These are phyloP conservation scores for Diaporthe helianthi DNA, from an alignment of 2,329 filamentous ascomycete genomes.

Conservation along the genomic window DNA sequence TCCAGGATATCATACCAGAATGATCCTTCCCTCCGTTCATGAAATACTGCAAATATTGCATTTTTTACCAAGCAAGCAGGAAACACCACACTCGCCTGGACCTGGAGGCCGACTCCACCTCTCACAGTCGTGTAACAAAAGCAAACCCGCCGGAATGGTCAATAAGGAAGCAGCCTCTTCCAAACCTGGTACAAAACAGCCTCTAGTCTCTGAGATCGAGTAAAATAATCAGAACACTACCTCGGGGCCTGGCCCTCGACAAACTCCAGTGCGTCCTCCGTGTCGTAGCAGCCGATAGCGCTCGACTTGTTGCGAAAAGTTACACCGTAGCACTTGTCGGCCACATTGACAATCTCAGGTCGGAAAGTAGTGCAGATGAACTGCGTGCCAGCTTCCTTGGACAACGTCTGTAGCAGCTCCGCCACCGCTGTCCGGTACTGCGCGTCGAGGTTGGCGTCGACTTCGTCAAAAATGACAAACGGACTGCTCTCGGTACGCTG, in stretches of 20 bases:
- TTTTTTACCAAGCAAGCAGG: slow-evolving; percentile 20
- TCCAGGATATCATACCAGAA: slow-evolving; percentile 17
- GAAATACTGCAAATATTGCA: not conserved
- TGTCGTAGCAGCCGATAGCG: slow-evolving; percentile 87
- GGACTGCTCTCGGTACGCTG: slow-evolving; percentile 96
- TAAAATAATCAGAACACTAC: slow-evolving; percentile 33
- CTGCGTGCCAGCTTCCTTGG: slow-evolving; percentile 70
- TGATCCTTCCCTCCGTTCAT: not conserved
- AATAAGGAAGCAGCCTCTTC: not conserved
- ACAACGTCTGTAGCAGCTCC: slow-evolving; percentile 82
- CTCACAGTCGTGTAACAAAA: slow-evolving; percentile 20
- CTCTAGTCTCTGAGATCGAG: not conserved
- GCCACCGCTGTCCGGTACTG: slow-evolving; percentile 98
- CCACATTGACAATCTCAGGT: slow-evolving; percentile 93
- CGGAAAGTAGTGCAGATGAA: slow-evolving; percentile 99
- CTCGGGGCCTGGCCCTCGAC: slow-evolving; percentile 78
- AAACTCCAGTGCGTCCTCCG: slow-evolving; percentile 89
- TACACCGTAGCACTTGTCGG: slow-evolving; percentile 97
- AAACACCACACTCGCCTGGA: slow-evolving; percentile 17
- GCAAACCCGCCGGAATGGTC: slow-evolving; percentile 16
- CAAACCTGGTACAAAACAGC: not conserved
- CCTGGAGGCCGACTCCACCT: not conserved
- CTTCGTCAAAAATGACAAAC: slow-evolving; percentile 99
- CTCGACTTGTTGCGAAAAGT: slow-evolving; percentile 94
- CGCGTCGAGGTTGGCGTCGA: slow-evolving; percentile 96